Conservation (phyloP, 371 early-diverging fungal genomes). For the Rhizopus stolonifer region DNA sequence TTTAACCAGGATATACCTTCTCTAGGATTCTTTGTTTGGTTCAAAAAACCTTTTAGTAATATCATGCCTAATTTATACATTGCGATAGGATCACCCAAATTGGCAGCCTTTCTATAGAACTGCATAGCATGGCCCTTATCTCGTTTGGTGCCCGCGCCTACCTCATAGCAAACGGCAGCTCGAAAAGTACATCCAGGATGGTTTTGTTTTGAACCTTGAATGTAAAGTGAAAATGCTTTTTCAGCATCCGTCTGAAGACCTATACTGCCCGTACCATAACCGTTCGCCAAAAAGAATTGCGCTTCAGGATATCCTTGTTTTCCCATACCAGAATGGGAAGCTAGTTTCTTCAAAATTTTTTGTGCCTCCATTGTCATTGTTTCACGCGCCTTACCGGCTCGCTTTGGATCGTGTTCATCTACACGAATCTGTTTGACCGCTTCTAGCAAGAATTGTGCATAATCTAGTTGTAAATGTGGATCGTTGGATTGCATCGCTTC, state of each 20-base stretch:
- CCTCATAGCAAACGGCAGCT: slow-evolving; percentile 93
- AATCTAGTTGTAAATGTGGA: slow-evolving; percentile 75
- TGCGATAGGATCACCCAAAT: slow-evolving; percentile 88
- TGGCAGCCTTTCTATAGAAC: slow-evolving; percentile 93
- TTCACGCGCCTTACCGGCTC: slow-evolving; percentile 69
- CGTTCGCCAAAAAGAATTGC: slow-evolving; percentile 88
- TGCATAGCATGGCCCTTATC: slow-evolving; percentile 85
- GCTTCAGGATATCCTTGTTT: slow-evolving; percentile 81
- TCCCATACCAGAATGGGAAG: slow-evolving; percentile 67
- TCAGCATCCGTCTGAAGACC: slow-evolving; percentile 82
- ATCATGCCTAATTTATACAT: slow-evolving; percentile 96
- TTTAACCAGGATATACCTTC: slow-evolving; percentile 94
- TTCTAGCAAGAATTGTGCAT: slow-evolving; percentile 76
- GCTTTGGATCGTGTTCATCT: slow-evolving; percentile 67
- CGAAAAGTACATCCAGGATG: slow-evolving; percentile 94
- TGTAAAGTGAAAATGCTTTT: slow-evolving; percentile 88
- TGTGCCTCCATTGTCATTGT: slow-evolving; percentile 71
- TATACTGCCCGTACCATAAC: slow-evolving; percentile 74
- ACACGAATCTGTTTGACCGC: slow-evolving; percentile 47
- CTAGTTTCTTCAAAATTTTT: slow-evolving; percentile 76
- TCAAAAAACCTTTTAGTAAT: slow-evolving; percentile 75
- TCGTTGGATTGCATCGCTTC: slow-evolving; percentile 76
- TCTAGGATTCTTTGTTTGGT: slow-evolving; percentile 69
- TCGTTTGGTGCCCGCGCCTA: slow-evolving; percentile 89
- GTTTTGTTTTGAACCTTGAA: slow-evolving; percentile 89